Percentiles rank a stretch among this genome's conserved stretches.
Evolutionary conservation across 768 basidiomycete genomes (phyloP).

Genomic region (Tephrocybe sp.): DNA sequence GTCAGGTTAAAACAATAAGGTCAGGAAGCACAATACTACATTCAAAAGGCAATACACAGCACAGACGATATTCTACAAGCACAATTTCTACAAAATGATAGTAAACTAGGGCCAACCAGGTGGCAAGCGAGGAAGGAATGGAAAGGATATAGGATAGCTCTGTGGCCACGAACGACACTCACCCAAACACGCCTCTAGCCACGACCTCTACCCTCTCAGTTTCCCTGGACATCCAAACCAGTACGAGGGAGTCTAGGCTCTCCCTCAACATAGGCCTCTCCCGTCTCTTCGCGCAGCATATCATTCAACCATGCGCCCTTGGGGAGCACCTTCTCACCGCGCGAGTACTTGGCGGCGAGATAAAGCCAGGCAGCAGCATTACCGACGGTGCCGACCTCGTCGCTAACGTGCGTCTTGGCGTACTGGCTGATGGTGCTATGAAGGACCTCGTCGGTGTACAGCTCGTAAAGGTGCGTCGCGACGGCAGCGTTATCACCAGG

Average conservation of each 20-base stretch:
- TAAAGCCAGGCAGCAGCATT: conserved; percentile 66
- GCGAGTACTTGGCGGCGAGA: conserved; percentile 77
- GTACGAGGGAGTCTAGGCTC: conserved; percentile 75
- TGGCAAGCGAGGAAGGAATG: background rate
- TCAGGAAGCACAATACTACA: no score
- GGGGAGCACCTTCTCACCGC: conserved; percentile 76
- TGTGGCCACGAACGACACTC: background rate
- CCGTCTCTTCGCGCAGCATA: conserved; percentile 72
- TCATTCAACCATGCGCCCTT: conserved; percentile 87
- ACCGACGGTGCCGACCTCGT: conserved; percentile 84
- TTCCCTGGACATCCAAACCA: conserved; percentile 56
- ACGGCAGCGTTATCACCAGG: conserved; percentile 76
- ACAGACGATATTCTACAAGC: conserved; percentile 3
- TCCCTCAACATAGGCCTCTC: conserved; percentile 61
- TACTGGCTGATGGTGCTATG: conserved; percentile 64
- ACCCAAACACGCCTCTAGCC: conserved; percentile 5
- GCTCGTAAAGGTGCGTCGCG: conserved; percentile 72
- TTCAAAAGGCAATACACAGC: background rate
- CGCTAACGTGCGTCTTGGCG: conserved; percentile 75
- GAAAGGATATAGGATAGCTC: conserved; percentile 2
- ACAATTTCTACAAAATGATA: conserved; percentile 11
- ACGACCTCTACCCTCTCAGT: background rate
- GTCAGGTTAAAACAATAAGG: no score
- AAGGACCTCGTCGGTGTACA: conserved; percentile 72
- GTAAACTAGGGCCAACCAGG: conserved; percentile 4